A percentile compares a stretch with the other conserved stretches of the same genome.
These are phyloP conservation scores for Anisodus acutangulus DNA, from an alignment of 257 asterid species.

Conservation along the genomic window DNA sequence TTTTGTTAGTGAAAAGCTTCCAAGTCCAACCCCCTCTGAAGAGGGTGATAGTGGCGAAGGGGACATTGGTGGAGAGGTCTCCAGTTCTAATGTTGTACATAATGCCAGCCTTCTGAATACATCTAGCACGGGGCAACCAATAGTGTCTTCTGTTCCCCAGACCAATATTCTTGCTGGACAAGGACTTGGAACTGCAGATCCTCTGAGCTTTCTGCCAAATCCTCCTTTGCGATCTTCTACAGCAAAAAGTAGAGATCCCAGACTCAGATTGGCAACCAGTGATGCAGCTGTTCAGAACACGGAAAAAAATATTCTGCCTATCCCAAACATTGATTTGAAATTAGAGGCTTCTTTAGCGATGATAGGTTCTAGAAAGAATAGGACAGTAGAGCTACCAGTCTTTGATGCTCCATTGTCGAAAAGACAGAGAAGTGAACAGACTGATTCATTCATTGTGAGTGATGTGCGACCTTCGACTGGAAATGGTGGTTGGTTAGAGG, in stretches of 20 bases:
- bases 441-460: conserved; percentile 30
- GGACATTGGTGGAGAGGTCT: conserved; percentile 70
- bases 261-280: conserved; percentile 75
- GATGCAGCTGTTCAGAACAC: conserved; percentile 44
- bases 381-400: conserved; percentile 52
- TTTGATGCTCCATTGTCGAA: conserved; percentile 67
- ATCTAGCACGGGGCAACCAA: conserved; percentile 40
- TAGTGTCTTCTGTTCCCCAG: conserved; percentile 48
- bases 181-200: conserved; percentile 42
- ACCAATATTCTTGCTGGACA: conserved; percentile 42
- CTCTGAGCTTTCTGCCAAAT: conserved; percentile 45
- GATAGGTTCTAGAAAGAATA: conserved; percentile 61
- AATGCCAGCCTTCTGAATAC: conserved; percentile 41
- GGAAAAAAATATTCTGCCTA: conserved; percentile 37
- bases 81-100: conserved; percentile 54
- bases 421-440: conserved; percentile 64
- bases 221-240: conserved; percentile 54
- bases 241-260: conserved; percentile 86
- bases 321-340: conserved; percentile 50
- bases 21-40: conserved; percentile 98
- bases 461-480: conserved; percentile 41
- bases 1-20: conserved; percentile 66
- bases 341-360: conserved; percentile 49
- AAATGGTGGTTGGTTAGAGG: conserved; percentile 59
- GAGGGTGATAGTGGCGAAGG: conserved; percentile 68